These are phyloP conservation scores for Bolboschoenus planiculmis DNA, from an alignment of 176 grass and related monocot genomes.

Conservation along the genomic window DNA sequence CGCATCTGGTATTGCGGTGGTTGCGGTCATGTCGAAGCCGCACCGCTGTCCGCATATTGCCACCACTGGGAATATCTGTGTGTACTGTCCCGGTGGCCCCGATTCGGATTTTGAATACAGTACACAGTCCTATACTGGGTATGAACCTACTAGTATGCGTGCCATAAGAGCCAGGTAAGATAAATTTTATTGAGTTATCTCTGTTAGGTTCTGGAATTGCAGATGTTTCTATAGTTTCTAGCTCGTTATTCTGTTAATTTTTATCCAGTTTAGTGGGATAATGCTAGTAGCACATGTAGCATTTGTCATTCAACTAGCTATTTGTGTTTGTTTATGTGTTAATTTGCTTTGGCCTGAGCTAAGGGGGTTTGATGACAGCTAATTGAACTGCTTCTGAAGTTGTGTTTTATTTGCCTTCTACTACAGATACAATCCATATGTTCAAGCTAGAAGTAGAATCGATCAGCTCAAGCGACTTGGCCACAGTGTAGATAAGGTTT, in stretches of 20 bases:
- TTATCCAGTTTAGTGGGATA: background rate
- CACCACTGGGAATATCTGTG: conserved; percentile 92
- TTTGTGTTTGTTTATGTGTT: background rate
- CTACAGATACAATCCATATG: conserved; percentile 92
- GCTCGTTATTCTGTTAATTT: background rate
- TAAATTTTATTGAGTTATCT: background rate
- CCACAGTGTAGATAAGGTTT: conserved; percentile 97
- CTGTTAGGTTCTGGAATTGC: background rate
- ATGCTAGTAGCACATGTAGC: background rate
- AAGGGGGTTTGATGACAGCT: background rate
- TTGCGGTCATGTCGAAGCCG: conserved; percentile 99
- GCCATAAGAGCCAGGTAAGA: conserved; percentile 87
- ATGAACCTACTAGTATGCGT: conserved; percentile 97
- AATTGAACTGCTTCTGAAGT: background rate
- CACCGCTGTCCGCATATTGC: conserved; percentile 94
- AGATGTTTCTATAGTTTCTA: background rate
- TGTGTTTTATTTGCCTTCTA: background rate
- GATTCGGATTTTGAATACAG: conserved; percentile 99
- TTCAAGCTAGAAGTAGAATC: conserved; percentile 97
- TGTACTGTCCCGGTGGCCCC: conserved; percentile 88
- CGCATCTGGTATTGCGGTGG: conserved; percentile 87
- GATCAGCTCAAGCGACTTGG: conserved; percentile 98
- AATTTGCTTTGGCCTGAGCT: background rate
- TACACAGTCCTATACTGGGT: conserved; percentile 94
- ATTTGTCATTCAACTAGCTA: background rate